Base-by-base conservation (phyloP, 352 stramenopile genomes). In the Nothophytophthora sp. region DNA sequence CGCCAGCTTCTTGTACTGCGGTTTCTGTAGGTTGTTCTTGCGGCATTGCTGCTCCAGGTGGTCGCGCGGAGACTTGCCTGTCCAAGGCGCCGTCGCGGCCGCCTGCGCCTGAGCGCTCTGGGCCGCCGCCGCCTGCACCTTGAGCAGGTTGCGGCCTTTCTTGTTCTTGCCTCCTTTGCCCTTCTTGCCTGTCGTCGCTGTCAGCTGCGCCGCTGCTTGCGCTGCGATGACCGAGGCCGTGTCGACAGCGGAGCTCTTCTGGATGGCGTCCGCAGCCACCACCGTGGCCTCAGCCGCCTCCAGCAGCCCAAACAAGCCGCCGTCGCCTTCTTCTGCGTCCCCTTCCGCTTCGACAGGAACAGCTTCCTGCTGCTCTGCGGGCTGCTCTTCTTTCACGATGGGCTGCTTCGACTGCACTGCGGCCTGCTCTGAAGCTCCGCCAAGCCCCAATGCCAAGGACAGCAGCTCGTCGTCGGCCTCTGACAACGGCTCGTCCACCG, bases 21-120 rank as follows among this genome's bases (percentile, higher is more conserved):
- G 90, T 30, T 71, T 74, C 1, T 76, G 72, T 45, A 92, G 54
- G 34, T 95, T 92, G 55, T 88, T 63, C 54, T 97, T 97, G 34
- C 79, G 80, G 63, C 88, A 98, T 27, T 86, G 72, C 39, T 98
- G 86, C 23, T 97, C 69, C 27, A 98, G 64, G 25, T 94, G 78
- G 44, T 96, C 78, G 25, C 93, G 73, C 3, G 95, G 92, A 3
- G 87, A 96, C 37, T 90, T 93, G 32, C 81, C 81, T 0, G 77
- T 92, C 81, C 81, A 92, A 2, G 63, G 11, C 3, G 60, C 24
- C 6, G 51, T 25, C 18, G 50, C 35, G 34, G 57, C 40, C 35
- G 55, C 38, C 36, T 60, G 50, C 2, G 59, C 36, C 19, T 65
- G 49, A 29, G 57, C 42, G 15, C 62, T 44, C 45, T 63, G 41